Evolutionary conservation across 1,139 yeast species (phyloP), one percentile per base, ranked within the genome.

Genomic region (Magnusiomyces sp.): DNA sequence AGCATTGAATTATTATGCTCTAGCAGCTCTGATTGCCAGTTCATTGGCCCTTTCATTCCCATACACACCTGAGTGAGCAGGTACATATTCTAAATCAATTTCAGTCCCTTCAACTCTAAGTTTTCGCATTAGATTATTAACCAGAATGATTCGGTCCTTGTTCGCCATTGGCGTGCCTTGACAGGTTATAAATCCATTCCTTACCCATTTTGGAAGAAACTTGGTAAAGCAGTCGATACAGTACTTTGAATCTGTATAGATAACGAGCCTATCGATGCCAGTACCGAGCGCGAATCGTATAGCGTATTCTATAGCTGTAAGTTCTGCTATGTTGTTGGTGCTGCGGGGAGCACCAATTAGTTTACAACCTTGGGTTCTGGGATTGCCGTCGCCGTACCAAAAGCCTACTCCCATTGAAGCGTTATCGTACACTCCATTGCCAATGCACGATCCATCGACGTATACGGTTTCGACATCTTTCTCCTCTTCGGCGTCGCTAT

Each of bases 301-400:
- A 0, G 94, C 94, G 44, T 72, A 72, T 5, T 68, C 62, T 23
- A 85, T 71, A 0, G 95, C 97, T 17, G 69, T 63, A 19, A 89
- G 71, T 64, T 90, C 97, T 1, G 95, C 95, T 43, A 89, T 70
- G 58, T 85, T 90, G 60, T 88, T 90, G 0, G 95, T 88, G n/a
- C n/a, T n/a, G 40, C 81, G 87, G 5, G 66, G 66, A 1, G 69
- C 74, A 1, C 68, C 70, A 1, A 48, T 48, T 34, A 82, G 68
- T 0, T 81, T 78, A 31, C 70, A 77, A 1, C 80, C 71, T 2
- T 72, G 68, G 62, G 83, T 83, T 42, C 83, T 68, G 2, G 69
- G 53, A 60, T 83, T 84, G 17, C 64, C 62, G 0, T 60, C 66
- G 0, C 88, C 90, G 62, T 76, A 87, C 62, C 70, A 86, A 0